phyloP scores from a whole-genome alignment of 345 rosid genomes.

The Sisymbrium altissimum region DNA sequence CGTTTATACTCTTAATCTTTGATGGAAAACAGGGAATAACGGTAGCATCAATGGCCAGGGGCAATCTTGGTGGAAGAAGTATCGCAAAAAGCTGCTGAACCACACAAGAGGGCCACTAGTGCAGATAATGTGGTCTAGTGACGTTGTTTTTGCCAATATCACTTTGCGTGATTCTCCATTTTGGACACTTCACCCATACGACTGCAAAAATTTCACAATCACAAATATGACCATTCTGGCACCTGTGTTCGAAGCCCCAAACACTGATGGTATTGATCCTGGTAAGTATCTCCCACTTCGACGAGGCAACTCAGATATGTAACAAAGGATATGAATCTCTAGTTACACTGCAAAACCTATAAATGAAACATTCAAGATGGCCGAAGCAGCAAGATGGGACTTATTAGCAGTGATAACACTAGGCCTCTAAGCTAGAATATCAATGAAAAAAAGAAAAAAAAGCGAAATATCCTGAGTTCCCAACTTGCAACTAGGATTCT shows the following conservation, averaged over 20 bases:
- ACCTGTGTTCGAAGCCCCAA: conserved; percentile 76
- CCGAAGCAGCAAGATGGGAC: background rate
- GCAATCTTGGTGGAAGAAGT: conserved; percentile 86
- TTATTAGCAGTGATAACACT: background rate
- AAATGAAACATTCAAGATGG: background rate
- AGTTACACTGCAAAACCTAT: too few species aligned
- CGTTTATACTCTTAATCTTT: background rate
- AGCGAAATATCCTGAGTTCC: background rate
- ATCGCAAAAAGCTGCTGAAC: conserved; percentile 80
- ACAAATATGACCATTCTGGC: conserved; percentile 74
- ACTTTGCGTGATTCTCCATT: conserved; percentile 90
- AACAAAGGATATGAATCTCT: background rate
- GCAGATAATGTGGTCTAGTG: conserved; percentile 88
- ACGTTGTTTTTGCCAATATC: conserved; percentile 65
- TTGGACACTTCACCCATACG: conserved; percentile 95
- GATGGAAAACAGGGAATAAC: conserved; percentile 59
- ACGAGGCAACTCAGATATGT: background rate
- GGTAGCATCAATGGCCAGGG: conserved; percentile 95
- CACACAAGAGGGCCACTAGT: conserved; percentile 89
- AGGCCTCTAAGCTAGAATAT: background rate
- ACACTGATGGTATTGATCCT: conserved; percentile 97
- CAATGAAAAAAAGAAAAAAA: background rate
- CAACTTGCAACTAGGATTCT: background rate
- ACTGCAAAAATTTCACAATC: conserved; percentile 82
- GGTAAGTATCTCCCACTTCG: conserved; percentile 40